phyloP scores from a whole-genome alignment of 2,329 filamentous ascomycete species.

The Venturiaceae sp. region DNA sequence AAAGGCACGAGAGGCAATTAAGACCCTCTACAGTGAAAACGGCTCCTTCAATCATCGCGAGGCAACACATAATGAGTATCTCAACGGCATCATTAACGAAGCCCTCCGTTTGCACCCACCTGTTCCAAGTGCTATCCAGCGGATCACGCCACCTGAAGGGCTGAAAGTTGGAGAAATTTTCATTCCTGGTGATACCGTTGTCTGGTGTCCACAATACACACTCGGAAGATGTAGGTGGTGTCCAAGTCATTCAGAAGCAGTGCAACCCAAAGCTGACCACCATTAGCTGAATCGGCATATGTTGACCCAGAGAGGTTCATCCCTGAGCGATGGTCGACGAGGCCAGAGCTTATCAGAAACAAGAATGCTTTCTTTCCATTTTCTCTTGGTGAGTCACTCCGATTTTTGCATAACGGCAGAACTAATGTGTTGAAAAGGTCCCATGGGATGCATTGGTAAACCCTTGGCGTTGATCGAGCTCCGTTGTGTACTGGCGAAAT shows the following conservation, averaged over 20 bases:
- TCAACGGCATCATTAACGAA: slow-evolving; percentile 15
- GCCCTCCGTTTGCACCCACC: slow-evolving; percentile 12
- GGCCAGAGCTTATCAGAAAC: slow-evolving; percentile 4
- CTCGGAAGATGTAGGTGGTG: slow-evolving; percentile 3
- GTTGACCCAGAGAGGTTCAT: slow-evolving; percentile 2
- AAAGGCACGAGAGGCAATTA: neutral
- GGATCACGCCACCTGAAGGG: slow-evolving; percentile 11
- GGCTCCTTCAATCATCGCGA: slow-evolving; percentile 13
- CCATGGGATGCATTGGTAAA: neutral
- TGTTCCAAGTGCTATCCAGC: slow-evolving; percentile 9
- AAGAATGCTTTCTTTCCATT: slow-evolving; percentile 6
- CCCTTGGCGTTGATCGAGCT: slow-evolving; percentile 1
- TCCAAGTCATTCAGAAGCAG: neutral
- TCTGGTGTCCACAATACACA: slow-evolving; percentile 14
- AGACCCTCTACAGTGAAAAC: neutral
- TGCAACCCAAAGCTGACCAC: neutral
- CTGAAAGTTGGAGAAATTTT: slow-evolving; percentile 10
- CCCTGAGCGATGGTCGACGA: slow-evolving; percentile 5
- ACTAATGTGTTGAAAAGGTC: too few species aligned
- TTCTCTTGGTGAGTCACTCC: neutral
- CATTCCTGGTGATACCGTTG: slow-evolving; percentile 11
- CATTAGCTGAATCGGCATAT: slow-evolving; percentile 7
- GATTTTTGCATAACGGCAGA: too few species aligned
- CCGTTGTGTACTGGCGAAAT: neutral
- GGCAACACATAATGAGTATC: slow-evolving; percentile 20